phyloP scores from a whole-genome alignment of 2,329 filamentous ascomycete genomes.

The Onygenales sp. region DNA sequence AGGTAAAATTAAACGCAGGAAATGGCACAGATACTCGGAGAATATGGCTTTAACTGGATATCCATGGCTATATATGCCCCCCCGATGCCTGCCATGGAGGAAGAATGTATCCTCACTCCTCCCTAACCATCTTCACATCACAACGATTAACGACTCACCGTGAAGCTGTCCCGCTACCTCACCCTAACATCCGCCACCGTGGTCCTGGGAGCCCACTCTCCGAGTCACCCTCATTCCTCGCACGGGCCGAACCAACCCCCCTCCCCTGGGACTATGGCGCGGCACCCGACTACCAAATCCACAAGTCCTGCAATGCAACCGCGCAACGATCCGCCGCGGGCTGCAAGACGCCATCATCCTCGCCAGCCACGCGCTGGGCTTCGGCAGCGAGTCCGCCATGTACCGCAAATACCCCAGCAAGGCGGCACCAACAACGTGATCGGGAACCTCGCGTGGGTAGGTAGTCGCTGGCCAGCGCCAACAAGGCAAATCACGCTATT shows the following conservation, averaged over 20 bases:
- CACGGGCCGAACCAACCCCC: neutral
- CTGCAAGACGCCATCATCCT: slow-evolving; percentile 51
- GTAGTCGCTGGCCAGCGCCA: slow-evolving; percentile 43
- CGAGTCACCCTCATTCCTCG: neutral
- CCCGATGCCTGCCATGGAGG: too few relatives aligned
- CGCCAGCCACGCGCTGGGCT: slow-evolving; percentile 42
- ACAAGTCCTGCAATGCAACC: slow-evolving; percentile 57
- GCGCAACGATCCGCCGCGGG: slow-evolving; percentile 45
- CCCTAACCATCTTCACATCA: too few relatives aligned
- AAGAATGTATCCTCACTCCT: too few relatives aligned
- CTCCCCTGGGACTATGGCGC: slow-evolving; percentile 27
- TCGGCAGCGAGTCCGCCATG: slow-evolving; percentile 48
- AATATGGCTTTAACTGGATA: too few relatives aligned
- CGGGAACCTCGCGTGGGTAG: slow-evolving; percentile 48
- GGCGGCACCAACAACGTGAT: slow-evolving; percentile 48
- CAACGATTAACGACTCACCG: too few relatives aligned
- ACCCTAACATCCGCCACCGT: neutral
- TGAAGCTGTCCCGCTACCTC: neutral
- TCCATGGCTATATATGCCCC: too few relatives aligned
- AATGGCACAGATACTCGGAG: neutral
- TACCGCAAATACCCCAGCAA: slow-evolving; percentile 60
- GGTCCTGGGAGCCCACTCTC: slow-evolving; percentile 1
- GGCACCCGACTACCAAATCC: slow-evolving; percentile 42
- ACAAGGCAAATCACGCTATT: slow-evolving; percentile 50
- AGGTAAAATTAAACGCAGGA: neutral